phyloP scores from a whole-genome alignment of 2,329 filamentous ascomycete species.

The Colletotrichum godetiae region DNA sequence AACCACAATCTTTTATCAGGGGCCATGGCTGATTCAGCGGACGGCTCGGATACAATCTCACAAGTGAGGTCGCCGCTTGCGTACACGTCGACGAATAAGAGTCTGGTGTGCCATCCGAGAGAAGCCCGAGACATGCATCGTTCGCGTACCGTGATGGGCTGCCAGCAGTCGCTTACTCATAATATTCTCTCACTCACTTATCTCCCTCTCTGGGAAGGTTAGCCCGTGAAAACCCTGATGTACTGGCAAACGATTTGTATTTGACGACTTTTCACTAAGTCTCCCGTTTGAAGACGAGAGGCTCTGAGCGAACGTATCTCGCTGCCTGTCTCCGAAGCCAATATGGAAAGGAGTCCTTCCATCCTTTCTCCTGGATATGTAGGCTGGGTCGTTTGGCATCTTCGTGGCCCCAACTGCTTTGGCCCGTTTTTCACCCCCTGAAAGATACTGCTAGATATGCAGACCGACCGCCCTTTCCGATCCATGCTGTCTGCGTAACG shows the following conservation, averaged over 20 bases:
- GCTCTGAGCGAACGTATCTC: not conserved
- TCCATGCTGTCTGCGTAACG: slow-evolving; percentile 41
- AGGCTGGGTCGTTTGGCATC: slow-evolving; percentile 5
- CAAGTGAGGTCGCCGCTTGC: not conserved
- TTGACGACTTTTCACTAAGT: slow-evolving; percentile 1
- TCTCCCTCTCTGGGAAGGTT: not conserved
- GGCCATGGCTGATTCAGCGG: not conserved
- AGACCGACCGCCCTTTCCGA: slow-evolving; percentile 8
- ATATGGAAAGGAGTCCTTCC: not conserved
- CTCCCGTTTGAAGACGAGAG: not conserved
- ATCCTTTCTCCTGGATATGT: not conserved
- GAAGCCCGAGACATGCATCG: not conserved
- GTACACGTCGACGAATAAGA: not conserved
- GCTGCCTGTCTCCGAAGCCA: not conserved
- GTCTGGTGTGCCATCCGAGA: not conserved
- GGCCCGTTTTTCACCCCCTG: not conserved
- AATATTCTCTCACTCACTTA: not conserved
- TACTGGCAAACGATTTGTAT: not conserved
- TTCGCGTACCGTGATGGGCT: not conserved
- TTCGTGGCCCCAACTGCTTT: not conserved
- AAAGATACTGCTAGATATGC: slow-evolving; percentile 14
- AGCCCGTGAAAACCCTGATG: not conserved
- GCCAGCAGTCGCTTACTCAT: not conserved
- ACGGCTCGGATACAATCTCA: not conserved
- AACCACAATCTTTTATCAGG: not conserved